Base-by-base conservation (phyloP, 139 green algal species). In the Parachlorella kessleri region DNA sequence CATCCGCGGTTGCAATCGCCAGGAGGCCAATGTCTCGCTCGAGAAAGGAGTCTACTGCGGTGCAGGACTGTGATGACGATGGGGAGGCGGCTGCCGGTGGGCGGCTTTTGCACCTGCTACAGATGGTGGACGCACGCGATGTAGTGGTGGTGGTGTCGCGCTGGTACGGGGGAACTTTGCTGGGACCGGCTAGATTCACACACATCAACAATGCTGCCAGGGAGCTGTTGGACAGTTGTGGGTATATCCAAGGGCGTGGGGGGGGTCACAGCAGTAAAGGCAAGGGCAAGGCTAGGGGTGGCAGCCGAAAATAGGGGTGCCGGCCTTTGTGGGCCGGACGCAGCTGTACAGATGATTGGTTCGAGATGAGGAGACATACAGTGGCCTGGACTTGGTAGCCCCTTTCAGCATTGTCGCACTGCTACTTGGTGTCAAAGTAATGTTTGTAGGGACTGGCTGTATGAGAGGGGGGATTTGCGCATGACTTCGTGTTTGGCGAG, bases 181-280 rank as follows among this genome's bases (percentile, higher is more conserved):
- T 98, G 73, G 93, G 94, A 0, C 94, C 94, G 2, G 69, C 78
- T 1, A 75, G 94, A 2, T 98, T 98, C 76, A 86, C 79, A 1
- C 78, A 90, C 72, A 98, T 98, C 75, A 97, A 94, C 85, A 97
- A 98, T 85, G 90, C 88, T 0, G 94, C 94, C 0, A 76, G 93
- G 23, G 32, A 83, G n/a, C 75, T 95, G 48, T 85, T 98, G 73
- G 89, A 93, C 23, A 26, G 77, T 1, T 70, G 75, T 23, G 90
- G 86, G 23, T 87, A 70, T 76, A 81, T 88, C 36, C 66, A 65
- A 14, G n/a, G 66, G 54, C 7, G 14, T 30, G 55, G 24, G 5
- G 40, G 69, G 1, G 55, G 73, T 21, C n/a, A 32, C 36, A 42
- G 74, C 66, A 63, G 68, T 53, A 85, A 80, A 53, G 67, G 63